phyloP scores from a whole-genome alignment of 495 filamentous ascomycete species.

The Pseudomonodictys pantanalensis region DNA sequence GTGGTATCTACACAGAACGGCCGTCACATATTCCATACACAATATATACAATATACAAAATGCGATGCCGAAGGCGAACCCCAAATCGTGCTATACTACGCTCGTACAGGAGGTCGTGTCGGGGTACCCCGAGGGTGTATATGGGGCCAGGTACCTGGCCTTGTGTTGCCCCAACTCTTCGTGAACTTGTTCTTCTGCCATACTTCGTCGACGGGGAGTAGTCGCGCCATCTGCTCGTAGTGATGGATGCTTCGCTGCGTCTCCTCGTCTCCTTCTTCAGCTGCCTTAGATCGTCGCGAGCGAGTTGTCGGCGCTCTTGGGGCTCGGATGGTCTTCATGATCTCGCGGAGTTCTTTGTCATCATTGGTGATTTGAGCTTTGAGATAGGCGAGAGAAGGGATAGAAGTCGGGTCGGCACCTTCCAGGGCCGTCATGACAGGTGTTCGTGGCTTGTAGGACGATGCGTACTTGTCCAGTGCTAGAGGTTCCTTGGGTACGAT shows the following conservation, averaged over 20 bases:
- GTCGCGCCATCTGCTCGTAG: constrained; percentile 19
- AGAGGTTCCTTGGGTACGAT: constrained; percentile 54
- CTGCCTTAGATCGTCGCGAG: background rate
- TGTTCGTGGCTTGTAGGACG: constrained; percentile 69
- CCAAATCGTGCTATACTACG: background rate
- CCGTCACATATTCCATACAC: too few relatives aligned
- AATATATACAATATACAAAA: too few relatives aligned
- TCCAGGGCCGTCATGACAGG: constrained; percentile 74
- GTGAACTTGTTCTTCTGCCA: constrained; percentile 5
- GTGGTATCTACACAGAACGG: too few relatives aligned
- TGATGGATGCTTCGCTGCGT: background rate
- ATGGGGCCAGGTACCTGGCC: background rate
- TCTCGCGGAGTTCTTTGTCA: constrained; percentile 69
- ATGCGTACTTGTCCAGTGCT: constrained; percentile 55
- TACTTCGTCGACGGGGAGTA: constrained; percentile 21
- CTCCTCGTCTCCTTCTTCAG: constrained; percentile 2
- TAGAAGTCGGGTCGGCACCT: constrained; percentile 32
- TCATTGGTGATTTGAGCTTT: constrained; percentile 78
- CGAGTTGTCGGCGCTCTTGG: background rate
- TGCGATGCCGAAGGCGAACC: too few relatives aligned
- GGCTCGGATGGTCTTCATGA: constrained; percentile 55
- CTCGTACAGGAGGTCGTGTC: background rate
- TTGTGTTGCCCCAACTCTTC: constrained; percentile 5
- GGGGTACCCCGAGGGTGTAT: background rate
- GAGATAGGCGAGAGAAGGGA: constrained; percentile 59